Evolutionary conservation across 2,329 filamentous ascomycete genomes (phyloP).

Genomic region (Tolypocladium tundrense): DNA sequence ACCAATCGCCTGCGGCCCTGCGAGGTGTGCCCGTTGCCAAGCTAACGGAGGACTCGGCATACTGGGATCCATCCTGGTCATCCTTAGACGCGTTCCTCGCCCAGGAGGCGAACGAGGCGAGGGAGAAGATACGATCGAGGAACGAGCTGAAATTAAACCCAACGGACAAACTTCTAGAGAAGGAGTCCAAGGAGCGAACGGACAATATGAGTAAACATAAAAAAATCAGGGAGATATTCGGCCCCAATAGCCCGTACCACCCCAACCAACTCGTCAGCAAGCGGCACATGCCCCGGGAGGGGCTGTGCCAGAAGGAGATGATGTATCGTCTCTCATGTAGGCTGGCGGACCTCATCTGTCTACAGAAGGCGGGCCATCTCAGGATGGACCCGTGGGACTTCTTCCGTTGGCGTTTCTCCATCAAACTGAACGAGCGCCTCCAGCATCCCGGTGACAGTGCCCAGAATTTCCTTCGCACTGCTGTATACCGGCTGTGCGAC

Average conservation of each 20-base stretch:
- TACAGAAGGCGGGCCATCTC: conserved; percentile 14
- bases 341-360: conserved; percentile 17
- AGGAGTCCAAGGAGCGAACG: conserved; percentile 12
- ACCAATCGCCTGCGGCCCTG: conserved; percentile 13
- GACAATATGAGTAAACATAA: conserved; percentile 22
- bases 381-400: conserved; percentile 28
- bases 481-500: conserved; percentile 10
- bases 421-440: conserved; percentile 7
- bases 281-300: conserved; percentile 16
- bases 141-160: conserved; percentile 2
- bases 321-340: conserved; percentile 26
- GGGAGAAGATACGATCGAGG: background rate
- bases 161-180: conserved; percentile 1
- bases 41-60: conserved; percentile 15
- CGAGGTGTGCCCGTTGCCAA: conserved; percentile 15
- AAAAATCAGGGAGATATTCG: conserved; percentile 25
- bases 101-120: conserved; percentile 11
- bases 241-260: conserved; percentile 16
- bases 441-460: conserved; percentile 3
- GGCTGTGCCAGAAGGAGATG: conserved; percentile 22
- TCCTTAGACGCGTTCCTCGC: conserved; percentile 18
- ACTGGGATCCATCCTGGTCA: conserved; percentile 20
- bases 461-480: conserved; percentile 4
- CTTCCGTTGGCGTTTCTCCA: conserved; percentile 22
- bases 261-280: conserved; percentile 26